Evolutionary conservation across 2,329 filamentous ascomycete genomes (phyloP), one percentile per base, ranked within the genome.

Genomic region (Xylariaceae sp.): DNA sequence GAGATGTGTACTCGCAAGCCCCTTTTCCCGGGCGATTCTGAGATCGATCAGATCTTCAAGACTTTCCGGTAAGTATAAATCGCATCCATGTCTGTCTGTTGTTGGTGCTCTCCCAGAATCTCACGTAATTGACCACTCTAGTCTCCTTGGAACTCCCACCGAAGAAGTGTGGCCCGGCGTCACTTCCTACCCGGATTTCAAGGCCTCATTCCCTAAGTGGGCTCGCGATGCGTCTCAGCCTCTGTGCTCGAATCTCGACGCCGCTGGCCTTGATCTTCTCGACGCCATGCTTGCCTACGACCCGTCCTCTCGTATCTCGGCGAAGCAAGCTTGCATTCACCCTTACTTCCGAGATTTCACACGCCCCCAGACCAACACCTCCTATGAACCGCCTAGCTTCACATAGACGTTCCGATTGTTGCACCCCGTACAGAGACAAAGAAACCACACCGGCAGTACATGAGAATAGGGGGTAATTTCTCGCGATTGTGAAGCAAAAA

Each of bases 1-100:
- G 92, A 96, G 76, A 96, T 96, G 92, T 95, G 90, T 76, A 96
- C 92, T 1, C 85, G 90, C 70, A 96, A 95, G 77, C 91, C 92
- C 4, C 80, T 96, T 49, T 96, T 96, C 79, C 91, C 92, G 10
- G 92, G 92, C 60, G 92, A 96, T 73, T 94, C 90, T 4, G 90
- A 95, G 73, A 95, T 95, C 75, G 90, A 95, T 71, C 90, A 95
- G 75, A 95, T 95, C 71, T 95, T 95, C 82, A 94, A 93, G 78
- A 95, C 88, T 73, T 96, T 96, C 86, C 85, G 87, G 90, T 91
- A 78, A 69, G 81, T 67, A 72, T 49, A 42, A 9, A 13, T n/a
- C 52, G 42, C 47, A 34, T 51, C 39, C 49, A 42, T 9, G 7
- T 34, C 15, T 0, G 15, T 11, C 9, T n/a, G 15, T 51, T 9